Percentiles rank a stretch among this genome's conserved stretches.
Evolutionary conservation across 345 rosid species (phyloP).

Genomic region (Hevea brasiliensis): DNA sequence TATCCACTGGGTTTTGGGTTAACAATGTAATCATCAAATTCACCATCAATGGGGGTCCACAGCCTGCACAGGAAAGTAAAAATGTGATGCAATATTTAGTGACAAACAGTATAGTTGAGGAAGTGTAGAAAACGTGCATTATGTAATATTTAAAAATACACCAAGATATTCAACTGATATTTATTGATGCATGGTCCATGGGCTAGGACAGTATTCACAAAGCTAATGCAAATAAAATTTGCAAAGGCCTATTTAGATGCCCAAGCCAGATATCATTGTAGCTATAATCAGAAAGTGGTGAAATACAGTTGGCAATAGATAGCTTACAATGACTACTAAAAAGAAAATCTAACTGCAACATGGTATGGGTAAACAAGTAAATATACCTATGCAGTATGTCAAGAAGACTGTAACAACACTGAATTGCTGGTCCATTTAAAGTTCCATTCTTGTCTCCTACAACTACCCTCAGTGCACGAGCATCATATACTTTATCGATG

Average conservation of each 20-base stretch:
- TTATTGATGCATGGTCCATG: background rate
- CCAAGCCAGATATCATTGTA: background rate
- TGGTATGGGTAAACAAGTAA: background rate
- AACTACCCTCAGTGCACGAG: conserved; percentile 73
- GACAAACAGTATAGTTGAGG: background rate
- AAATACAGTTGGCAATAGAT: background rate
- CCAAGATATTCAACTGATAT: background rate
- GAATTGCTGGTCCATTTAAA: conserved; percentile 70
- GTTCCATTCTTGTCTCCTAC: conserved; percentile 75
- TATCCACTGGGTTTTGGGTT: conserved; percentile 80
- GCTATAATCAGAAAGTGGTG: background rate
- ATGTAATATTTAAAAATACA: background rate
- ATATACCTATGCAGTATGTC: conserved; percentile 60
- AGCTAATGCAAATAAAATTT: background rate
- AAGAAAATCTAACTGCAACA: background rate
- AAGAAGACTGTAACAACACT: conserved; percentile 69
- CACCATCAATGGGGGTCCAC: conserved; percentile 78
- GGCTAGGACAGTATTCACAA: background rate
- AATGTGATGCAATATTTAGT: background rate
- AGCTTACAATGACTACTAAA: background rate
- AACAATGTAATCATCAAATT: conserved; percentile 76
- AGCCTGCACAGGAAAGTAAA: conserved; percentile 44
- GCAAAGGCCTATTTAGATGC: background rate
- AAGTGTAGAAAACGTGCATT: background rate
- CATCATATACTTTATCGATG: conserved; percentile 61